phyloP scores from a whole-genome alignment of 768 basidiomycete species.

The Tylopilus sp. region DNA sequence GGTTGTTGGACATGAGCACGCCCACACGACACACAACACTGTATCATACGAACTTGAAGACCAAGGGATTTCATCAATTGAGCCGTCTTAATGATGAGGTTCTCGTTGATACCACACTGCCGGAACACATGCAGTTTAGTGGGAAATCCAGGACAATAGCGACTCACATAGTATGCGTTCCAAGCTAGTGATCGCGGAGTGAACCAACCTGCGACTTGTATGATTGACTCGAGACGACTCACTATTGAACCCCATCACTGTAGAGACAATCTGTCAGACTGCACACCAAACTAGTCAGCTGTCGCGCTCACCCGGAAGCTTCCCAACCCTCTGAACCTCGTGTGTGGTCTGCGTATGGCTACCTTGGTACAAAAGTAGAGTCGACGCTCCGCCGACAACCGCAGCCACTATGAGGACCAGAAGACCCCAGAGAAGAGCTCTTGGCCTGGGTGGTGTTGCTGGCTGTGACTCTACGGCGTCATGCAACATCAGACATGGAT shows the following conservation, averaged over 20 bases:
- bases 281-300: neutral
- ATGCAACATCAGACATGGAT: neutral
- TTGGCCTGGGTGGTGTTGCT: slow-evolving; percentile 2
- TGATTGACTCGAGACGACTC: slow-evolving; percentile 22
- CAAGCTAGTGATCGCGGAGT: slow-evolving; percentile 44
- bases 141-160: neutral
- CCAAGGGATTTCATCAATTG: slow-evolving; percentile 49
- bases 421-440: slow-evolving; percentile 2
- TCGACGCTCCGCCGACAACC: slow-evolving; percentile 18
- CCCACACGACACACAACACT: neutral
- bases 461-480: neutral
- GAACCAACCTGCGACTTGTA: slow-evolving; percentile 4
- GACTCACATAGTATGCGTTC: slow-evolving; percentile 62
- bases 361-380: slow-evolving; percentile 12
- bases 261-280: neutral
- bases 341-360: neutral
- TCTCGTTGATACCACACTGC: slow-evolving; percentile 59
- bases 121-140: neutral
- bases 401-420: slow-evolving; percentile 20
- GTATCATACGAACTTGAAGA: slow-evolving; percentile 38
- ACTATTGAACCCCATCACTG: slow-evolving; percentile 68
- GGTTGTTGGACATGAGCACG: neutral
- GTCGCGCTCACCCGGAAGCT: slow-evolving; percentile 32
- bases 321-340: slow-evolving; percentile 27
- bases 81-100: slow-evolving; percentile 47